Evolutionary conservation across 2,329 filamentous ascomycete species (phyloP), one percentile per base, ranked within the genome.

Genomic region (Aspergillus texensis): DNA sequence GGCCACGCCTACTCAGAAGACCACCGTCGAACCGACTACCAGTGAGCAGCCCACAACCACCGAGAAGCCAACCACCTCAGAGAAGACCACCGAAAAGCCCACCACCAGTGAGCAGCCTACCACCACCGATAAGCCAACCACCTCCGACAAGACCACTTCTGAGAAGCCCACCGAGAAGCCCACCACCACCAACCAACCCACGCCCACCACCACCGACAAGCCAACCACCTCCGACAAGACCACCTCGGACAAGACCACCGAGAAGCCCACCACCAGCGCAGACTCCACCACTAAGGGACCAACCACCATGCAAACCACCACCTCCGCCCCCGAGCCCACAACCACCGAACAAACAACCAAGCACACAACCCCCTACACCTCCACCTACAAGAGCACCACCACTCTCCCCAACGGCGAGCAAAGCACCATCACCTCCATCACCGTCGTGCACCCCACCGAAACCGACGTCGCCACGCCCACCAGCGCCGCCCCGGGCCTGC

Each of bases 361-460:
- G 52, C 62, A 64, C 26, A 72, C 72, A 41, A 74, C 70, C 24
- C 68, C 72, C 24, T 75, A 64, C 66, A 81, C 79, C 12, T 79
- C 78, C 3, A 81, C 79, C 48, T 74, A 71, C 67, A 70, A 79
- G 61, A 75, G 72, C 59, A 81, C 78, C 36, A 79, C 77, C 30
- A 83, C 80, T 14, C 63, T 78, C 12, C 66, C 78, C 21, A 72
- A 83, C 62, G 81, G 81, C n/a, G 72, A 70, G 19, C 59, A 77
- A 26, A 75, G 73, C 65, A 82, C 81, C 48, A 74, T 80, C 63
- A 83, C 81, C 12, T 75, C 78, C 45, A 71, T 82, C n/a, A 79
- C 81, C 3, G 73, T 83, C 39, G 77, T 83, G 52, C 74, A 80
- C 50, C 78, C 79, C 11, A 68, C 68, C 24, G 59, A 62, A 26